Percentiles rank a stretch among this genome's conserved stretches.
Conservation (phyloP, 2,329 filamentous ascomycete species). For the Apiospora aurea region DNA sequence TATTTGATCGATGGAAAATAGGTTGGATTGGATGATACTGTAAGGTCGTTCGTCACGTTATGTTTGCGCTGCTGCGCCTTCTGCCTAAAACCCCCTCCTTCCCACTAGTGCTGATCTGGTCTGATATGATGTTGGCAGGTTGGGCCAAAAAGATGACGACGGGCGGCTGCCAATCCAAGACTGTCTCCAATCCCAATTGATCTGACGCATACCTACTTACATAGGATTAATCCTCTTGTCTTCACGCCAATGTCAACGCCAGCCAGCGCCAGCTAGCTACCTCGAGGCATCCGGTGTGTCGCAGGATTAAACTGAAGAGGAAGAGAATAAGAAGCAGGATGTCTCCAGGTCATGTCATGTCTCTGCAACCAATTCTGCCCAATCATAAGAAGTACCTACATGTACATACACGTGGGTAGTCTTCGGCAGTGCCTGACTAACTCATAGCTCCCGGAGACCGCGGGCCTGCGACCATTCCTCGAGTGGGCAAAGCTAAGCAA, state of each 20-base stretch:
- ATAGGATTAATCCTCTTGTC: background rate
- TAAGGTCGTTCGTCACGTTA: background rate
- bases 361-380: too few species aligned
- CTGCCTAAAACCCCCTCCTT: background rate
- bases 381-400: too few species aligned
- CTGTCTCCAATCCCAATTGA: background rate
- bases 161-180: background rate
- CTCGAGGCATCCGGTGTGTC: too few species aligned
- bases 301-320: background rate
- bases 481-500: background rate
- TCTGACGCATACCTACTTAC: too few species aligned
- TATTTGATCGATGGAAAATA: background rate
- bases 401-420: too few species aligned
- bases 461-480: background rate
- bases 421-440: conserved; percentile 7
- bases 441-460: background rate
- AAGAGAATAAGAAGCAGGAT: background rate
- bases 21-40: background rate
- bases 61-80: background rate
- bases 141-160: background rate
- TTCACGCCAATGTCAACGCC: background rate
- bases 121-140: background rate
- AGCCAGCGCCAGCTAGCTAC: background rate
- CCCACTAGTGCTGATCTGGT: conserved; percentile 16
- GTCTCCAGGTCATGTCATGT: too few species aligned